These are phyloP conservation scores for Cystofilobasidium ferigula DNA, from an alignment of 768 basidiomycete species.

Conservation along the genomic window DNA sequence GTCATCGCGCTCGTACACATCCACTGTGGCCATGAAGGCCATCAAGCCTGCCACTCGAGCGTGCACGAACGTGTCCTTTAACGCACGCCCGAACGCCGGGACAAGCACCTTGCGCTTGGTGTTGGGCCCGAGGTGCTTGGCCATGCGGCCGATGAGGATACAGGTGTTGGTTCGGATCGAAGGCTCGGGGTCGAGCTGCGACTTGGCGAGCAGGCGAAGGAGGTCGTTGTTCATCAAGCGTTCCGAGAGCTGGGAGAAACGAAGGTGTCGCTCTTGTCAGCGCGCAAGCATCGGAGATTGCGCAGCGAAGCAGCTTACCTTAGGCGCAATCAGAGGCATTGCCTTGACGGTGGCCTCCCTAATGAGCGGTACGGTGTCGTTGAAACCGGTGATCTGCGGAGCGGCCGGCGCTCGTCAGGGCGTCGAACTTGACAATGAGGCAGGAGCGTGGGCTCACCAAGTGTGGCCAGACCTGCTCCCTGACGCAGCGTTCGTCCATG, in stretches of 20 bases:
- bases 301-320: constrained; percentile 45
- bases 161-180: constrained; percentile 96
- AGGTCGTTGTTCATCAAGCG: constrained; percentile 94
- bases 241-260: constrained; percentile 56
- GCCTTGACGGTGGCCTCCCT: constrained; percentile 89
- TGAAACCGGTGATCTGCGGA: constrained; percentile 79
- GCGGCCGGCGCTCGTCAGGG: not conserved
- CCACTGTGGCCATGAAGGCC: constrained; percentile 89
- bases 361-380: constrained; percentile 85
- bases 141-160: constrained; percentile 84
- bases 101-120: constrained; percentile 95
- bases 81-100: constrained; percentile 77
- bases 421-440: not conserved
- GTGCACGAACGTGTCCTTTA: constrained; percentile 86
- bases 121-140: constrained; percentile 68
- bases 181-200: constrained; percentile 83
- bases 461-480: constrained; percentile 84
- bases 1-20: constrained; percentile 79
- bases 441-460: constrained; percentile 51
- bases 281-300: not conserved
- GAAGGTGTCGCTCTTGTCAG: not conserved
- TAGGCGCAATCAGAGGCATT: constrained; percentile 69
- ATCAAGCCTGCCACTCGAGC: constrained; percentile 85
- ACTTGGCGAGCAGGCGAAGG: constrained; percentile 77
- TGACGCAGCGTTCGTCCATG: constrained; percentile 71